These are phyloP conservation scores for Auriscalpium vulgare DNA, from an alignment of 768 basidiomycete species.

Conservation along the genomic window DNA sequence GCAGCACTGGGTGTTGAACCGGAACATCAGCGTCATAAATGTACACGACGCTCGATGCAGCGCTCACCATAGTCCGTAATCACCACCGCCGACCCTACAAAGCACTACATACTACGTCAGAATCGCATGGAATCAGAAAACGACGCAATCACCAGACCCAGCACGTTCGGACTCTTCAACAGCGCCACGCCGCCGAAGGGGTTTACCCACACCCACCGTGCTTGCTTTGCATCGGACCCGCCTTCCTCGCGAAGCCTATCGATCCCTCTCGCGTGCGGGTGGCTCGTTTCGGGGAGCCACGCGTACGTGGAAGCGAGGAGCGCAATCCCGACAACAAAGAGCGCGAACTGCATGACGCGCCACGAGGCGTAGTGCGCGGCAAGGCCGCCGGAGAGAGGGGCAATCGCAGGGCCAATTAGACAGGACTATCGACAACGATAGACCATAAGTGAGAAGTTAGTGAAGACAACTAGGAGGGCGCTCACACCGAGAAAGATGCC, in stretches of 20 bases:
- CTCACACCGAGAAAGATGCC: slow-evolving; percentile 48
- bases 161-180: slow-evolving; percentile 52
- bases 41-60: no score
- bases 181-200: slow-evolving; percentile 45
- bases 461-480: not conserved
- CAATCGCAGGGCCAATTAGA: slow-evolving; percentile 53
- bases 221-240: not conserved
- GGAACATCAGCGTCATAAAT: no score
- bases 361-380: slow-evolving; percentile 57
- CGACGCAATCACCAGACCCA: slow-evolving; percentile 37
- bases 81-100: slow-evolving; percentile 27
- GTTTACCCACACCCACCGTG: slow-evolving; percentile 42
- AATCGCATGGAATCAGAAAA: not conserved
- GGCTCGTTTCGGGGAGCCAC: slow-evolving; percentile 58
- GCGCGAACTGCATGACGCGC: slow-evolving; percentile 45
- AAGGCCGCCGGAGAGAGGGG: slow-evolving; percentile 51
- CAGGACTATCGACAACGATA: slow-evolving; percentile 28
- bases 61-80: slow-evolving; percentile 30
- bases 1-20: slow-evolving; percentile 23
- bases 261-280: slow-evolving; percentile 48
- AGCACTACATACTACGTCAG: slow-evolving; percentile 30
- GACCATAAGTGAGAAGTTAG: not conserved
- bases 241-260: slow-evolving; percentile 29
- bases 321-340: slow-evolving; percentile 35
- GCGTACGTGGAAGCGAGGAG: slow-evolving; percentile 32